These are phyloP conservation scores for Zarea fungicola DNA, from an alignment of 2,329 filamentous ascomycete genomes.

Conservation along the genomic window DNA sequence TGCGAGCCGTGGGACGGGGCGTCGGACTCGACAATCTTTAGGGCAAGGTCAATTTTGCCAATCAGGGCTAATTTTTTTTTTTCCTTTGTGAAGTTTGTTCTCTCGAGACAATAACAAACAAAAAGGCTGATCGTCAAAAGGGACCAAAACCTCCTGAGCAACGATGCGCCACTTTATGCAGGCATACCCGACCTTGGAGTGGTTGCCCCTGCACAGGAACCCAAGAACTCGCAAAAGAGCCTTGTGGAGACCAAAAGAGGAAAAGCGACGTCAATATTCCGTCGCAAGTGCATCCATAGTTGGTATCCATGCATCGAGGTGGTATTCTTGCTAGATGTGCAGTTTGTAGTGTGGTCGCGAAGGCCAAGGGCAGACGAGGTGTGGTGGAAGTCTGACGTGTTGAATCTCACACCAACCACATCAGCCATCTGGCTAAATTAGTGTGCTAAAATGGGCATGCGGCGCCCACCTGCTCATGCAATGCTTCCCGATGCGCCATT, in stretches of 20 bases:
- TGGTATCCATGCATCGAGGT: too few relatives aligned
- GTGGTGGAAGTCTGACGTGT: constrained; percentile 11
- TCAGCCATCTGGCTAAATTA: too few relatives aligned
- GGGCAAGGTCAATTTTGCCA: too few relatives aligned
- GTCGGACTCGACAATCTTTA: too few relatives aligned
- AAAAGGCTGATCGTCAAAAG: background rate
- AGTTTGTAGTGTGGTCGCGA: too few relatives aligned
- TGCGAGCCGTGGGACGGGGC: background rate
- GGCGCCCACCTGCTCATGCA: constrained; percentile 1
- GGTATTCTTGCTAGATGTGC: too few relatives aligned
- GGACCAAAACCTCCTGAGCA: background rate
- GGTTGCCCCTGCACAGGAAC: constrained; percentile 4
- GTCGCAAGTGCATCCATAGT: background rate
- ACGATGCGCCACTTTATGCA: constrained; percentile 10
- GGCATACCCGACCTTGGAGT: constrained; percentile 6
- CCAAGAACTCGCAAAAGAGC: background rate
- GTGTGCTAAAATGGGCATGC: too few relatives aligned
- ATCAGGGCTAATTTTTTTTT: too few relatives aligned
- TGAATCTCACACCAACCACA: constrained; percentile 7
- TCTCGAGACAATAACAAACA: constrained; percentile 1
- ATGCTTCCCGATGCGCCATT: constrained; percentile 4
- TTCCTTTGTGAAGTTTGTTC: too few relatives aligned
- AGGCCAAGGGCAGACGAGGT: background rate
- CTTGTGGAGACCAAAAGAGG: background rate
- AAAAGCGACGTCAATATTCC: background rate